Evolutionary conservation across 495 filamentous ascomycete genomes (phyloP).

Genomic region (Annulohypoxylon maeteangense): DNA sequence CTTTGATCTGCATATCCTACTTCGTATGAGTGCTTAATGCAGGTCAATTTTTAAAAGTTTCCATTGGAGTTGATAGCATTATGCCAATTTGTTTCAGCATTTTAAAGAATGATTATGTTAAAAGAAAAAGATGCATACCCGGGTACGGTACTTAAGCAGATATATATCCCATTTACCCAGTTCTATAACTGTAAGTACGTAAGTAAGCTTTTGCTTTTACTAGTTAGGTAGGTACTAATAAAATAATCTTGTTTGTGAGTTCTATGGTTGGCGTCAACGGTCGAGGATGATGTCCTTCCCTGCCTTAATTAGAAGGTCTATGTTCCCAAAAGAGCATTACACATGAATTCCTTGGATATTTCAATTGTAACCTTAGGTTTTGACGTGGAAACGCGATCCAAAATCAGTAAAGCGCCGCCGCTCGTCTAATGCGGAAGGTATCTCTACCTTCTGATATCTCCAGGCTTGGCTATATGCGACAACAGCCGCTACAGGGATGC

Average conservation of each 20-base stretch:
- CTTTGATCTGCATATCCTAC: conserved; percentile 29
- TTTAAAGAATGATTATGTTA: not conserved
- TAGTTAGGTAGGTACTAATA: not conserved
- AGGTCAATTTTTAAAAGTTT: not conserved
- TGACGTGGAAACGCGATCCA: conserved; percentile 12
- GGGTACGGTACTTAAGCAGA: too few species aligned
- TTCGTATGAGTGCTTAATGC: conserved; percentile 20
- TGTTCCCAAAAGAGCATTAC: conserved; percentile 14
- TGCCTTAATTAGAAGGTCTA: conserved; percentile 21
- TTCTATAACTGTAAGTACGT: not conserved
- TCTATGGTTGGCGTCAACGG: not conserved
- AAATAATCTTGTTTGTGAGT: not conserved
- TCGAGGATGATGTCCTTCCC: conserved; percentile 4
- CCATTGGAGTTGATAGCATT: conserved; percentile 24
- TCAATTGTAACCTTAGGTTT: conserved; percentile 7
- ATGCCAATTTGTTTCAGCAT: conserved; percentile 7
- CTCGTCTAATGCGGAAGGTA: conserved; percentile 26
- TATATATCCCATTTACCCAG: not conserved
- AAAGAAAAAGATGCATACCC: not conserved
- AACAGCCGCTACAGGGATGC: conserved; percentile 3
- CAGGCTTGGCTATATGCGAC: conserved; percentile 34
- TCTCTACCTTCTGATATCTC: conserved; percentile 4
- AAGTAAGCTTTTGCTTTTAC: not conserved
- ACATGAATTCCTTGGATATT: conserved; percentile 3
- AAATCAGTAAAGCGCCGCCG: conserved; percentile 20